Percentiles rank a stretch among this genome's conserved stretches.
phyloP scores from a whole-genome alignment of 139 green algal species.

The Coccomyxa sp. region DNA sequence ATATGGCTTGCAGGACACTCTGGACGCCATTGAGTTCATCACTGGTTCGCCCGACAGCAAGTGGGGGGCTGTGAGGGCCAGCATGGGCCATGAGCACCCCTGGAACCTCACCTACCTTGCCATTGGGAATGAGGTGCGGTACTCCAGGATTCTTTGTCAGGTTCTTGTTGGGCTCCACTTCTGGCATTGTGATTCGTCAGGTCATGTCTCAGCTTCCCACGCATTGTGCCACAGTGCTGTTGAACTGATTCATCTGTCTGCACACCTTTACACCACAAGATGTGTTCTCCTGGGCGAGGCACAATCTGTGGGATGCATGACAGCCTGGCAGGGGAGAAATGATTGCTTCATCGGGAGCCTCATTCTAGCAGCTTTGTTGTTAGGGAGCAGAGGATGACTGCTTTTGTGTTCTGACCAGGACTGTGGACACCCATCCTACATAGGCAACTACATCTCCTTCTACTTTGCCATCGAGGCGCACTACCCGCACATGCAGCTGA shows the following conservation, averaged over 20 bases:
- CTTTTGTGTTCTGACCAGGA: slow-evolving; percentile 20
- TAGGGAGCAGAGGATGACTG: neutral
- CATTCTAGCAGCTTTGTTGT: neutral
- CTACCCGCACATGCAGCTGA: slow-evolving; percentile 47
- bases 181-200: neutral
- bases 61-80: slow-evolving; percentile 48
- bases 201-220: too few relatives aligned
- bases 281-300: neutral
- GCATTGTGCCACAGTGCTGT: neutral
- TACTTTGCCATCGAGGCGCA: slow-evolving; percentile 27
- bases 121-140: slow-evolving; percentile 63
- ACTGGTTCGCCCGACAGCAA: slow-evolving; percentile 23
- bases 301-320: neutral
- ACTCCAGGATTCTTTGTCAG: neutral
- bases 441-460: slow-evolving; percentile 45
- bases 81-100: slow-evolving; percentile 55
- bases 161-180: neutral
- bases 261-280: neutral
- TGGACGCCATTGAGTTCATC: slow-evolving; percentile 49
- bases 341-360: neutral
- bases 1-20: neutral
- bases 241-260: neutral
- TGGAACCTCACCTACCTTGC: slow-evolving; percentile 57
- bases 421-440: slow-evolving; percentile 38
- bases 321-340: neutral